phyloP scores from a whole-genome alignment of 495 filamentous ascomycete genomes.

The Eremomyces bilateralis region DNA sequence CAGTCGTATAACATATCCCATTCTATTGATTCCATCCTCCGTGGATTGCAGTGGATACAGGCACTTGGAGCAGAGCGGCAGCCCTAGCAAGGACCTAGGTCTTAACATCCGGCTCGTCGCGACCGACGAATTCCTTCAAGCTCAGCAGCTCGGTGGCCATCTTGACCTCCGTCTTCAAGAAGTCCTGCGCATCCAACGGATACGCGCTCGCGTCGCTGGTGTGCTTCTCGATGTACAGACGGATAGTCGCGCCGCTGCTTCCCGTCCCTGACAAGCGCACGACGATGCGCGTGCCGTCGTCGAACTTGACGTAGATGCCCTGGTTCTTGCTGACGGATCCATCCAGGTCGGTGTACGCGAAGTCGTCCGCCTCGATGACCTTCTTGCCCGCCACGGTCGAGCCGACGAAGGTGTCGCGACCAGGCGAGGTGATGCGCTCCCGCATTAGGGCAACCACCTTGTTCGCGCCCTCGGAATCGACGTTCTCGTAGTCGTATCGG shows the following conservation, averaged over 20 bases:
- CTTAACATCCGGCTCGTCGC: constrained; percentile 85
- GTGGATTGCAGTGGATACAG: too few species aligned
- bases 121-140: constrained; percentile 75
- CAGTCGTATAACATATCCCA: too few species aligned
- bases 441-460: constrained; percentile 63
- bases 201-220: constrained; percentile 54
- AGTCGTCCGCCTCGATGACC: constrained; percentile 77
- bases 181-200: constrained; percentile 67
- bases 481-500: constrained; percentile 92
- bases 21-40: too few species aligned
- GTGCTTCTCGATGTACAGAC: constrained; percentile 91
- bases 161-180: constrained; percentile 70
- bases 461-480: constrained; percentile 73
- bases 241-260: constrained; percentile 84
- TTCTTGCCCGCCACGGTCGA: constrained; percentile 63
- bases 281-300: constrained; percentile 82
- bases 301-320: constrained; percentile 85
- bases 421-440: constrained; percentile 33
- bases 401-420: constrained; percentile 60
- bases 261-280: constrained; percentile 88
- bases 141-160: constrained; percentile 65
- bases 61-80: too few species aligned
- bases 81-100: too few species aligned
- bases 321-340: constrained; percentile 91
- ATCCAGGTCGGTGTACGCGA: constrained; percentile 91